Conservation (phyloP, 495 filamentous ascomycete genomes). For the Cercophora scortea region DNA sequence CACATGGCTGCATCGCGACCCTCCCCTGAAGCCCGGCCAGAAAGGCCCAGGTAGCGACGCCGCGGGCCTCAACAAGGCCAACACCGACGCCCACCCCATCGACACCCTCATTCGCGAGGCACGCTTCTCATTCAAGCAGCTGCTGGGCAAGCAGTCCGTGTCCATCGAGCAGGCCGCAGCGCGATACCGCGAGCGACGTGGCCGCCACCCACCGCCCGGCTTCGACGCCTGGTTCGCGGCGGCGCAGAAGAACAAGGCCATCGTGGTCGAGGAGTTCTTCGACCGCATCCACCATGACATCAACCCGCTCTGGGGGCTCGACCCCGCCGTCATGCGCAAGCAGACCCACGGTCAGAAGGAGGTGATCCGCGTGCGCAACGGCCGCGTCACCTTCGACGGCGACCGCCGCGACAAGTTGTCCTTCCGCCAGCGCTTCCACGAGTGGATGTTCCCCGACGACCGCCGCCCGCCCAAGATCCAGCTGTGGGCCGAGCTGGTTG, state of each 20-base stretch:
- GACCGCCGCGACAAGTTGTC: conserved; percentile 10
- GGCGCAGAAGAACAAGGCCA: conserved; percentile 44
- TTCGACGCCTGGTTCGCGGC: conserved; percentile 59
- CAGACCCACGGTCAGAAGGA: conserved; percentile 34
- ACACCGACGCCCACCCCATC: conserved; percentile 28
- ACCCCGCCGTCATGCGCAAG: conserved; percentile 42
- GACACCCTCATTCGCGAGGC: conserved; percentile 32
- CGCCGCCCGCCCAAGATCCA: conserved; percentile 40
- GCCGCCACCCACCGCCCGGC: conserved; percentile 62
- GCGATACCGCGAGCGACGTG: conserved; percentile 50
- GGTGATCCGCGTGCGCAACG: conserved; percentile 42
- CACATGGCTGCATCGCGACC: too few relatives aligned
- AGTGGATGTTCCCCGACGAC: background rate
- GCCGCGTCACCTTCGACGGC: conserved; percentile 39
- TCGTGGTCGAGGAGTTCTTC: conserved; percentile 60
- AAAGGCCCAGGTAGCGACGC: background rate
- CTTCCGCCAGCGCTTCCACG: too few relatives aligned
- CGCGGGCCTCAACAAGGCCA: background rate
- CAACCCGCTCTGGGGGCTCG: conserved; percentile 55
- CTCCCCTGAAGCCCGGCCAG: too few relatives aligned
- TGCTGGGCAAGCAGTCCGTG: conserved; percentile 32
- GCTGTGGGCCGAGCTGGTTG: conserved; percentile 43
- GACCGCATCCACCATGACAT: conserved; percentile 60
- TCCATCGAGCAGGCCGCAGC: conserved; percentile 47
- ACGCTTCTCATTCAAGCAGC: conserved; percentile 22